These are phyloP conservation scores for Calonectria pteridis DNA, from an alignment of 2,329 filamentous ascomycete genomes.

Conservation along the genomic window DNA sequence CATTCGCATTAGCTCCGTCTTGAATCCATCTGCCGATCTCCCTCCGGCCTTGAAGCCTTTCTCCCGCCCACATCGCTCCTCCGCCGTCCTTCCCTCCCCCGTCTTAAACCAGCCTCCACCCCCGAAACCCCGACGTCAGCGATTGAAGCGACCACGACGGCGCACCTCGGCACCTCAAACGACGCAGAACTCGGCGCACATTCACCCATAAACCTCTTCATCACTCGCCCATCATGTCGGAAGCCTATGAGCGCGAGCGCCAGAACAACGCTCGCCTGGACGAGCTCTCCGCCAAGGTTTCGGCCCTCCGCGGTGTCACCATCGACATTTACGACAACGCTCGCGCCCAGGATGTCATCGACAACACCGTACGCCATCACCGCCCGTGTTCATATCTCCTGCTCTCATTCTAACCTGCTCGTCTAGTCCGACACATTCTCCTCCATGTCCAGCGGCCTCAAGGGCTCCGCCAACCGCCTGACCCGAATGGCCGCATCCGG, in stretches of 20 bases:
- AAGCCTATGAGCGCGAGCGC: conserved; percentile 82
- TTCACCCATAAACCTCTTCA: neutral
- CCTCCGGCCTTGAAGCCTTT: neutral
- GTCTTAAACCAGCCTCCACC: neutral
- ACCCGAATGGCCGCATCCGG: conserved; percentile 92
- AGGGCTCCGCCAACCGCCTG: conserved; percentile 84
- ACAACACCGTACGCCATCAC: conserved; percentile 76
- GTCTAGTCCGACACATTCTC: conserved; percentile 88
- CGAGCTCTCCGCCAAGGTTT: conserved; percentile 91
- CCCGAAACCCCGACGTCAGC: neutral
- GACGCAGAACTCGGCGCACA: neutral
- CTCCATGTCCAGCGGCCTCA: conserved; percentile 84
- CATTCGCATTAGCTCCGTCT: neutral
- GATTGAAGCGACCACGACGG: conserved; percentile 1
- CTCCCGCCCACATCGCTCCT: neutral
- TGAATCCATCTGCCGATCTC: neutral
- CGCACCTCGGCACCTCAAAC: neutral
- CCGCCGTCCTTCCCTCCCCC: neutral
- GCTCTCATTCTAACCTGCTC: conserved; percentile 21
- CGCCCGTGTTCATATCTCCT: neutral
- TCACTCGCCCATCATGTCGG: conserved; percentile 67
- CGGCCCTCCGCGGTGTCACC: conserved; percentile 91
- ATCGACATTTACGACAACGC: conserved; percentile 99
- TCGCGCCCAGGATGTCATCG: conserved; percentile 86
- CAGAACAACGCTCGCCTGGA: conserved; percentile 97